phyloP scores from a whole-genome alignment of 306 rosid genomes.

The Vigna reflexopilosa region DNA sequence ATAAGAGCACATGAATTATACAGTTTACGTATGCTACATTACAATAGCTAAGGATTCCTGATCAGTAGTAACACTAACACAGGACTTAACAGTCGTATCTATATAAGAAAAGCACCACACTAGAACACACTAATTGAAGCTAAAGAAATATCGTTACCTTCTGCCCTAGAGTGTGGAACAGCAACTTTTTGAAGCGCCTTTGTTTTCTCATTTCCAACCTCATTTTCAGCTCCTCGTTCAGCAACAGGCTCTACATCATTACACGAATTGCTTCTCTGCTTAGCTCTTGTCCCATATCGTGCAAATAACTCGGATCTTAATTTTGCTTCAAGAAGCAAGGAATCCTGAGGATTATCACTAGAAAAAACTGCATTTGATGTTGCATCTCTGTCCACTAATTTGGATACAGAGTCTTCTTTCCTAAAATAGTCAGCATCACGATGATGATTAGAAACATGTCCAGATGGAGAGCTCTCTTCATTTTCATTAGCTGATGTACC shows the following conservation, averaged over 20 bases:
- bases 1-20: slow-evolving; percentile 9
- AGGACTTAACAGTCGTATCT: slow-evolving; percentile 6
- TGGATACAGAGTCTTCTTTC: slow-evolving; percentile 46
- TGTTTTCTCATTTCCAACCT: slow-evolving; percentile 54
- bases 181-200: slow-evolving; percentile 38
- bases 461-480: slow-evolving; percentile 67
- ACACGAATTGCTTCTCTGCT: slow-evolving; percentile 50
- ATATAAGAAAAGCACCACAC: slow-evolving; percentile 8
- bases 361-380: slow-evolving; percentile 48
- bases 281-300: slow-evolving; percentile 60
- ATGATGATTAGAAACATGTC: slow-evolving; percentile 54
- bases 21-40: slow-evolving; percentile 14
- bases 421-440: slow-evolving; percentile 43
- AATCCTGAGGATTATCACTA: slow-evolving; percentile 57
- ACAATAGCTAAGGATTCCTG: slow-evolving; percentile 4
- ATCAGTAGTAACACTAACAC: slow-evolving; percentile 9
- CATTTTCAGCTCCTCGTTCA: slow-evolving; percentile 66
- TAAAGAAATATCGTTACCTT: slow-evolving; percentile 45
- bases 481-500: slow-evolving; percentile 76
- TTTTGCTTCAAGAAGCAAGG: slow-evolving; percentile 84
- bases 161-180: slow-evolving; percentile 42
- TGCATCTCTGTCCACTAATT: slow-evolving; percentile 47
- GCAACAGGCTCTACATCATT: slow-evolving; percentile 48
- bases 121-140: slow-evolving; percentile 20
- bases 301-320: slow-evolving; percentile 87